Percentiles rank a stretch among this genome's conserved stretches.
Conservation (phyloP, 345 rosid species). For the Salix arbutifolia region DNA sequence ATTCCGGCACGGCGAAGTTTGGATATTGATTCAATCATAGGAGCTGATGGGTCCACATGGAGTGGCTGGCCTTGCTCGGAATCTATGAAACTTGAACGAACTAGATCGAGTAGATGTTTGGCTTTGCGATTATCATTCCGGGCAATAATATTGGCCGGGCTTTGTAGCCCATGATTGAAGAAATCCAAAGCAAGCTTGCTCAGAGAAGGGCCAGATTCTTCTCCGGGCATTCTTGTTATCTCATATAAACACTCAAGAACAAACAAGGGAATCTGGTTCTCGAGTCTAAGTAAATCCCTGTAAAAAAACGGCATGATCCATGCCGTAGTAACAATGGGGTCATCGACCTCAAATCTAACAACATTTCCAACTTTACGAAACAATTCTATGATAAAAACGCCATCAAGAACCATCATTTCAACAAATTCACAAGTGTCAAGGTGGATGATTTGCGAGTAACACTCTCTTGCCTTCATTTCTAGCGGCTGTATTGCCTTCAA, state of each 20-base stretch:
- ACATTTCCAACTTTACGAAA: slow-evolving; percentile 48
- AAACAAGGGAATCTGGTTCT: slow-evolving; percentile 69
- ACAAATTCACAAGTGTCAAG: slow-evolving; percentile 40
- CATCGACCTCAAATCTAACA: slow-evolving; percentile 40
- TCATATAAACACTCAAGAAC: slow-evolving; percentile 57
- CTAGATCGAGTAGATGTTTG: slow-evolving; percentile 67
- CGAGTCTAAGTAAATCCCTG: slow-evolving; percentile 52
- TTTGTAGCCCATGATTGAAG: slow-evolving; percentile 50
- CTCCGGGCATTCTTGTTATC: slow-evolving; percentile 27
- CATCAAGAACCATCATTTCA: slow-evolving; percentile 78
- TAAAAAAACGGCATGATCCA: slow-evolving; percentile 70
- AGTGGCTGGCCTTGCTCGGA: slow-evolving; percentile 13
- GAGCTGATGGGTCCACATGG: slow-evolving; percentile 15
- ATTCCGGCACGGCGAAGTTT: slow-evolving; percentile 70
- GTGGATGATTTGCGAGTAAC: slow-evolving; percentile 56
- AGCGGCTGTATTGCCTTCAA: slow-evolving; percentile 36
- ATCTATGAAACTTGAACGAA: slow-evolving; percentile 49
- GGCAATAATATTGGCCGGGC: slow-evolving; percentile 33
- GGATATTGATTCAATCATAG: slow-evolving; percentile 55
- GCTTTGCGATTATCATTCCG: slow-evolving; percentile 27
- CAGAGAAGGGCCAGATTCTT: slow-evolving; percentile 33
- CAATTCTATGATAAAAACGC: slow-evolving; percentile 55
- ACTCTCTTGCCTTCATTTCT: slow-evolving; percentile 51
- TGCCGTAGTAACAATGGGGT: slow-evolving; percentile 65
- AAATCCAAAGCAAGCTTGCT: slow-evolving; percentile 47